Evolutionary conservation across 768 basidiomycete species (phyloP).

Genomic region (Lactifluus rugatus): DNA sequence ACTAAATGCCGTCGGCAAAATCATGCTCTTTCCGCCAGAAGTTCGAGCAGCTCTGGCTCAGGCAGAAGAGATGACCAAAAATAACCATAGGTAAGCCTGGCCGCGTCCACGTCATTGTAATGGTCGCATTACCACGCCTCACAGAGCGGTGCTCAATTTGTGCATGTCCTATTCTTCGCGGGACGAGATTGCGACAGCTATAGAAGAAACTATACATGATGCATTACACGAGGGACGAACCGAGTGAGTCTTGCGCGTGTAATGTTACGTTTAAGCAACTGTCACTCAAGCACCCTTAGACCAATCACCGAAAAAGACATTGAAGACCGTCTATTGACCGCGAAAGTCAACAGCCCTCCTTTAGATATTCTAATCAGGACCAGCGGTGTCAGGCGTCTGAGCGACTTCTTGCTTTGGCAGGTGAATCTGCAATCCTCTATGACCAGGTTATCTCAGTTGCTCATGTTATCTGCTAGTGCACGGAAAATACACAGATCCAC

Average conservation of each 20-base stretch:
- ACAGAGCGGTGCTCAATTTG: slow-evolving; percentile 79
- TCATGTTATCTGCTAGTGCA: slow-evolving; percentile 43
- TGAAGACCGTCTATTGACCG: slow-evolving; percentile 56
- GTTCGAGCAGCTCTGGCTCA: slow-evolving; percentile 59
- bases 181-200: slow-evolving; percentile 83
- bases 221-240: slow-evolving; percentile 28
- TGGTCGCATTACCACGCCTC: neutral
- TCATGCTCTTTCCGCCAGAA: slow-evolving; percentile 61
- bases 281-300: slow-evolving; percentile 22
- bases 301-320: slow-evolving; percentile 60
- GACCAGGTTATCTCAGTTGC: neutral
- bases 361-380: slow-evolving; percentile 87
- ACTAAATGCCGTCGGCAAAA: slow-evolving; percentile 72
- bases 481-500: slow-evolving; percentile 78
- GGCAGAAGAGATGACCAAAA: slow-evolving; percentile 68
- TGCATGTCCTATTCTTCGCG: slow-evolving; percentile 89
- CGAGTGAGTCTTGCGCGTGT: slow-evolving; percentile 21
- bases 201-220: slow-evolving; percentile 43
- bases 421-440: slow-evolving; percentile 34
- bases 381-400: slow-evolving; percentile 79
- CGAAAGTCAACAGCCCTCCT: slow-evolving; percentile 57
- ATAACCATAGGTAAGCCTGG: slow-evolving; percentile 52
- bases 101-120: neutral
- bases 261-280: neutral
- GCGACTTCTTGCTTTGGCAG: slow-evolving; percentile 95